Conservation (phyloP, 805 yeast species). For the Wickerhamomyces subpelliculosus region DNA sequence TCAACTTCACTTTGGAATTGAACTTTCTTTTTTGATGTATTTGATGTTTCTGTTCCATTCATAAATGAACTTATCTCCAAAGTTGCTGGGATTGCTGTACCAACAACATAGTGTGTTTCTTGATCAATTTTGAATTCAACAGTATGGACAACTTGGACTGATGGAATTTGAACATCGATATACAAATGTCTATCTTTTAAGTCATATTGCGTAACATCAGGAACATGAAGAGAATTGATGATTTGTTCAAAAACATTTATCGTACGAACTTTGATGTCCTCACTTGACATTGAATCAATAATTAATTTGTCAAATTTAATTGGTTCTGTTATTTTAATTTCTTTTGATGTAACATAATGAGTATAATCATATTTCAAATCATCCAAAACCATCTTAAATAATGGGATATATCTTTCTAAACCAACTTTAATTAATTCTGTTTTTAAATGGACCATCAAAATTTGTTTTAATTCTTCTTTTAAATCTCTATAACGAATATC, state of each 20-base stretch:
- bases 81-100: slow-evolving; percentile 48
- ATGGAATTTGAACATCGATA: slow-evolving; percentile 59
- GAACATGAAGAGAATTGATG: too few species aligned
- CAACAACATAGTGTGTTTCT: slow-evolving; percentile 45
- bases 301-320: not conserved
- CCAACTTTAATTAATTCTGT: slow-evolving; percentile 6
- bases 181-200: slow-evolving; percentile 19
- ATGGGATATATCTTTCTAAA: slow-evolving; percentile 2
- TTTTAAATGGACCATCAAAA: slow-evolving; percentile 18
- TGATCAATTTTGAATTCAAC: slow-evolving; percentile 35
- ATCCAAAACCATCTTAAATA: slow-evolving; percentile 19
- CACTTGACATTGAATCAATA: not conserved
- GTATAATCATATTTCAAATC: slow-evolving; percentile 25
- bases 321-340: slow-evolving; percentile 13
- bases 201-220: too few species aligned
- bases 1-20: slow-evolving; percentile 13
- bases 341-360: slow-evolving; percentile 22
- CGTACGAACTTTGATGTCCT: not conserved
- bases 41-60: not conserved
- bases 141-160: slow-evolving; percentile 51
- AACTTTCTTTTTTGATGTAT: slow-evolving; percentile 13
- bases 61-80: slow-evolving; percentile 38
- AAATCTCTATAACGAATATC: slow-evolving; percentile 40
- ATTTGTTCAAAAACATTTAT: not conserved
- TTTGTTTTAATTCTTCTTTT: slow-evolving; percentile 33